Evolutionary conservation across 2,329 filamentous ascomycete species (phyloP).

Genomic region (Sclerotiophoma versabilis): DNA sequence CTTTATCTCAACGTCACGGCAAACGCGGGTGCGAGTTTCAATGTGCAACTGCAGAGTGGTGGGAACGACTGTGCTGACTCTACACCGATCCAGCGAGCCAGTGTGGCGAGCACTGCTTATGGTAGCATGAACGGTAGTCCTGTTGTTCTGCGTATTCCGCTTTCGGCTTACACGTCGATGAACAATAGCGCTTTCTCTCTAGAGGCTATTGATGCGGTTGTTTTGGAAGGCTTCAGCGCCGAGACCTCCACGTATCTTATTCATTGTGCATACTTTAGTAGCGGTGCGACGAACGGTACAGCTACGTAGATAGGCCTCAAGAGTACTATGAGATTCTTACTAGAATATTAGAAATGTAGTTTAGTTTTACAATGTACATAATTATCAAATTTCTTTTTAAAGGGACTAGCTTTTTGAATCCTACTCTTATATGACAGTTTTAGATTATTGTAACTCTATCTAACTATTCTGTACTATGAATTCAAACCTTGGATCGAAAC

Average conservation of each 20-base stretch:
- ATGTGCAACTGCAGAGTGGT: constrained; percentile 17
- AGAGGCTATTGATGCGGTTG: constrained; percentile 7
- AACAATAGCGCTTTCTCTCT: constrained; percentile 1
- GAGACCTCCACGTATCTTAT: constrained; percentile 8
- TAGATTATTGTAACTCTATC: too few species aligned
- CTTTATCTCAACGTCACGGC: constrained; percentile 16
- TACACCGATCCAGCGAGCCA: not conserved
- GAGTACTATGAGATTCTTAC: too few species aligned
- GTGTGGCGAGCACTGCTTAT: constrained; percentile 3
- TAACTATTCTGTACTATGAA: too few species aligned
- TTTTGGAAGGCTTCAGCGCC: constrained; percentile 8
- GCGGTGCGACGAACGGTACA: not conserved
- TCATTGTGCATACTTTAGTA: constrained; percentile 17
- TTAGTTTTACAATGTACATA: too few species aligned
- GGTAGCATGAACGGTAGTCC: constrained; percentile 12
- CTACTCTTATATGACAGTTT: too few species aligned
- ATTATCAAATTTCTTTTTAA: too few species aligned
- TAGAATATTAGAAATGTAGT: too few species aligned
- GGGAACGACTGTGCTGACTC: not conserved
- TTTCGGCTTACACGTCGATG: constrained; percentile 6
- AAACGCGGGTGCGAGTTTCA: constrained; percentile 12
- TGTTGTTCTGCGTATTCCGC: constrained; percentile 9
- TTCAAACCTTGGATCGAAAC: too few species aligned
- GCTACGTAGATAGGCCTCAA: too few species aligned
- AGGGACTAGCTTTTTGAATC: too few species aligned